Conservation (phyloP, 208 protist species). For the Acanthamoeba divionensis region DNA sequence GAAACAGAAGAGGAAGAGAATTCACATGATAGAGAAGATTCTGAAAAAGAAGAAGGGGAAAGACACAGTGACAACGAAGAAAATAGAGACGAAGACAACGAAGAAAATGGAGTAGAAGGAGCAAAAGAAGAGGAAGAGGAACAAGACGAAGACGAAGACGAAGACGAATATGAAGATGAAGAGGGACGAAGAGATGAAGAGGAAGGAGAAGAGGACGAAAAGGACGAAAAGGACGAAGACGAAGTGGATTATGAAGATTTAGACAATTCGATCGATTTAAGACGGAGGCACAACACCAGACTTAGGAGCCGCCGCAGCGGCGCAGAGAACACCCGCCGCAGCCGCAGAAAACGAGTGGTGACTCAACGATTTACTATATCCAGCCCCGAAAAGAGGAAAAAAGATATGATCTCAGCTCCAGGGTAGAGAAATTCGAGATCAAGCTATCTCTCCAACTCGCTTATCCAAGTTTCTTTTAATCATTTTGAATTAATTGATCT, state of each 20-base stretch:
- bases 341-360: not conserved
- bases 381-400: not conserved
- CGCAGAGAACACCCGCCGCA: not conserved
- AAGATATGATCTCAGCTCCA: not conserved
- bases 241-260: not conserved
- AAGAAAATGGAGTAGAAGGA: not conserved
- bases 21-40: not conserved
- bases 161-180: slow-evolving; percentile 8
- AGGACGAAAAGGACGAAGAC: slow-evolving; percentile 36
- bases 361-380: slow-evolving; percentile 21
- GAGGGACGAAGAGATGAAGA: slow-evolving; percentile 15
- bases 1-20: not conserved
- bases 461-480: not conserved
- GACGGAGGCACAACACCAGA: not conserved
- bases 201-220: slow-evolving; percentile 31
- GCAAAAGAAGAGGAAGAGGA: not conserved
- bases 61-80: not conserved
- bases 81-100: not conserved
- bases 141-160: slow-evolving; percentile 10
- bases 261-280: not conserved
- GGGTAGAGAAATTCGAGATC: not conserved
- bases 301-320: not conserved
- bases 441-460: not conserved
- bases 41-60: not conserved
- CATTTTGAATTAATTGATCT: not conserved